Evolutionary conservation across 2,329 filamentous ascomycete species (phyloP).

Genomic region (Ophiostoma fasciatum): DNA sequence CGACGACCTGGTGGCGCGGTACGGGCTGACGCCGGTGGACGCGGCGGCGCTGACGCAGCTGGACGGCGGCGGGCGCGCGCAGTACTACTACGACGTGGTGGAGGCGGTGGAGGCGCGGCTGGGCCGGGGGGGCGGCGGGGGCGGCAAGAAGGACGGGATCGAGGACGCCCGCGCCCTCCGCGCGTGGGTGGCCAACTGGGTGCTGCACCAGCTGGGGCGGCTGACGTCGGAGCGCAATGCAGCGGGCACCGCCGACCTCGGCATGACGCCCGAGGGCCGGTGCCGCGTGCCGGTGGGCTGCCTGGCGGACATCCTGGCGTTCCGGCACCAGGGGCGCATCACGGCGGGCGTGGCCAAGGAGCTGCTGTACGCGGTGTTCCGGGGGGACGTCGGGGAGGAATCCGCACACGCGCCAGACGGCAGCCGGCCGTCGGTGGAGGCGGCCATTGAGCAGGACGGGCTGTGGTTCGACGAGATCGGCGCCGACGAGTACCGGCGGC

Average conservation of each 20-base stretch:
- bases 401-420: too few species aligned
- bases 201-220: conserved; percentile 61
- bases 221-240: conserved; percentile 36
- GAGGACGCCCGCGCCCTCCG: conserved; percentile 19
- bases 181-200: conserved; percentile 45
- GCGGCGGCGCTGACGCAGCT: conserved; percentile 64
- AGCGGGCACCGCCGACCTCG: conserved; percentile 11
- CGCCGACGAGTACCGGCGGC: conserved; percentile 28
- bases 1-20: conserved; percentile 42
- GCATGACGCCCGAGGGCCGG: conserved; percentile 28
- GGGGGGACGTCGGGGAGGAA: conserved; percentile 23
- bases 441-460: conserved; percentile 29
- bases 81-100: conserved; percentile 65
- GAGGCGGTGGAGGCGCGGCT: conserved; percentile 24
- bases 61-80: conserved; percentile 62
- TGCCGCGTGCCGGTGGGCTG: conserved; percentile 32
- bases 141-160: not conserved
- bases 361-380: conserved; percentile 36
- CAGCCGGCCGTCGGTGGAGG: conserved; percentile 18
- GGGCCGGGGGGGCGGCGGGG: not conserved
- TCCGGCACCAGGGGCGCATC: conserved; percentile 33
- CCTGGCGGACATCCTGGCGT: conserved; percentile 35
- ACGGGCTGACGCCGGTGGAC: conserved; percentile 64
- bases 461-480: conserved; percentile 42
- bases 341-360: conserved; percentile 44